Conservation (phyloP, 495 filamentous ascomycete genomes). For the Neurospora africana region DNA sequence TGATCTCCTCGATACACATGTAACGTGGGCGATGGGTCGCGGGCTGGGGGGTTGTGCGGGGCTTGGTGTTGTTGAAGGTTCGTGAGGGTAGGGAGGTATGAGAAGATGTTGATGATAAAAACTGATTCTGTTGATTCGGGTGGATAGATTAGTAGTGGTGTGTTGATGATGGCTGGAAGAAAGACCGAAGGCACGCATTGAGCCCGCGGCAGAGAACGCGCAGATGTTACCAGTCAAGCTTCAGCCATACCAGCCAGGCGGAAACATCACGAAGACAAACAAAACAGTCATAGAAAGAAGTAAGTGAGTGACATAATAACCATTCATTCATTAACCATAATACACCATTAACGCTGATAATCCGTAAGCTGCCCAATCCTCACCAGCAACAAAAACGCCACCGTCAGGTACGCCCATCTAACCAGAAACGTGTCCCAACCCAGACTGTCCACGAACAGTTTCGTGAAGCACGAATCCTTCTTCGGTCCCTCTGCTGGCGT, state of each 20-base stretch:
- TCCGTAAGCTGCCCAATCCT: background rate
- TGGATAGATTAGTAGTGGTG: background rate
- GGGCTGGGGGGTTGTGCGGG: background rate
- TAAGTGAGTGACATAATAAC: background rate
- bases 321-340: background rate
- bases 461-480: background rate
- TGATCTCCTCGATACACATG: background rate
- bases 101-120: background rate
- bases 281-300: background rate
- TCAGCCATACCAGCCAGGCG: no score
- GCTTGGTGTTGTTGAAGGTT: background rate
- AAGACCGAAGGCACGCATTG: no score
- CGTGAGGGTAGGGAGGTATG: rapidly evolving
- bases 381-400: background rate
- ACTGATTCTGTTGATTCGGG: background rate
- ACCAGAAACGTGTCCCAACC: background rate
- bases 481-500: background rate
- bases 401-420: background rate
- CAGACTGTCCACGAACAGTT: background rate
- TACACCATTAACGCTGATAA: background rate
- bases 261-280: background rate
- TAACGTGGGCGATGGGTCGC: background rate
- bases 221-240: no score
- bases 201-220: background rate
- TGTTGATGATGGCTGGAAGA: background rate